Conservation (phyloP, 2,329 filamentous ascomycete species). For the Pseudogymnoascus sp. region DNA sequence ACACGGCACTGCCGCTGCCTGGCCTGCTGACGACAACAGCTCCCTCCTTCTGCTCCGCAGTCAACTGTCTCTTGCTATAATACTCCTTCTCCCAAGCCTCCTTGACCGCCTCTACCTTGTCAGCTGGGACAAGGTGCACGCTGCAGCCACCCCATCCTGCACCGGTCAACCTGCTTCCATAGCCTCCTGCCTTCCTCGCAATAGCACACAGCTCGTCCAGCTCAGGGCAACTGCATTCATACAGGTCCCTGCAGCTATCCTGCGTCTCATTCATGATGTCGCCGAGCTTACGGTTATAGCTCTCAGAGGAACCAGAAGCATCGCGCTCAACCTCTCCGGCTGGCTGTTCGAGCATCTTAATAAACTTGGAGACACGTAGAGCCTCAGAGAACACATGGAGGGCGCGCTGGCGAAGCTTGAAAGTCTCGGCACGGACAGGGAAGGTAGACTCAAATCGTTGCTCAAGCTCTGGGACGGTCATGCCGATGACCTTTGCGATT, state of each 20-base stretch:
- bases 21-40: slow-evolving; percentile 88
- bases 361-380: slow-evolving; percentile 76
- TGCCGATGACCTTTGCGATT: slow-evolving; percentile 63
- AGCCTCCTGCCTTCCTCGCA: slow-evolving; percentile 69
- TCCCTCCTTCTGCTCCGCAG: slow-evolving; percentile 63
- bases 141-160: slow-evolving; percentile 96
- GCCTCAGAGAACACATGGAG: slow-evolving; percentile 90
- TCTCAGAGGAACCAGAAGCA: slow-evolving; percentile 46
- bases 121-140: slow-evolving; percentile 82
- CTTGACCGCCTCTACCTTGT: slow-evolving; percentile 72
- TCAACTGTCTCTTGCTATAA: slow-evolving; percentile 58
- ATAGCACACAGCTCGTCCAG: slow-evolving; percentile 84
- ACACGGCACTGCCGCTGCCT: slow-evolving; percentile 61
- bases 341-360: slow-evolving; percentile 60
- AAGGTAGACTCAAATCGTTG: slow-evolving; percentile 77
- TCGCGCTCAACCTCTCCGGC: slow-evolving; percentile 26
- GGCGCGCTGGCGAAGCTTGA: slow-evolving; percentile 81
- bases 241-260: slow-evolving; percentile 75
- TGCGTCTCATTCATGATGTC: slow-evolving; percentile 85
- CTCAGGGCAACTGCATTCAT: slow-evolving; percentile 88
- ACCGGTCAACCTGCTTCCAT: slow-evolving; percentile 80
- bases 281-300: slow-evolving; percentile 64
- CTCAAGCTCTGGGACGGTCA: slow-evolving; percentile 66
- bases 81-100: slow-evolving; percentile 75
- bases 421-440: slow-evolving; percentile 78